phyloP scores from a whole-genome alignment of 441 rosid genomes.

The Gossypium gossypioides region DNA sequence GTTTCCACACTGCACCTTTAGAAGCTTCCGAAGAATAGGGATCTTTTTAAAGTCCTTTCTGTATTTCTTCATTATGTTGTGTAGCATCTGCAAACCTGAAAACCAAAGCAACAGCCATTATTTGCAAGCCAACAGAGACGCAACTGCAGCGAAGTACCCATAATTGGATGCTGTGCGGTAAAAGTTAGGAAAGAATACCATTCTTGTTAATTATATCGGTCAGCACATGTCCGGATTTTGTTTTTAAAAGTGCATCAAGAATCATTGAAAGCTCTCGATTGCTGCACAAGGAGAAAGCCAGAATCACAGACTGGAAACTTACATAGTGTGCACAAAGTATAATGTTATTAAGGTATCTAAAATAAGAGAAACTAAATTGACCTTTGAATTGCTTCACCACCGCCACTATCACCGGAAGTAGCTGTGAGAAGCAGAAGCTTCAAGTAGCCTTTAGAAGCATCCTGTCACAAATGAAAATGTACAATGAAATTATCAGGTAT shows the following conservation, averaged over 20 bases:
- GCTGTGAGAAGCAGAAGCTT: slow-evolving; percentile 95
- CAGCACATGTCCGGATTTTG: slow-evolving; percentile 73
- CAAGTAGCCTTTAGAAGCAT: slow-evolving; percentile 84
- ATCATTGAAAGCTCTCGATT: slow-evolving; percentile 98
- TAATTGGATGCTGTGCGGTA: slow-evolving; percentile 1
- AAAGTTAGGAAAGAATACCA: slow-evolving; percentile 42
- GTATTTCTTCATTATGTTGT: slow-evolving; percentile 89
- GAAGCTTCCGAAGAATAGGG: slow-evolving; percentile 93
- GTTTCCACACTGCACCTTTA: slow-evolving; percentile 53
- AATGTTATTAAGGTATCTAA: slow-evolving; percentile 12
- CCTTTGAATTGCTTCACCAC: slow-evolving; percentile 96
- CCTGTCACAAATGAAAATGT: slow-evolving; percentile 37
- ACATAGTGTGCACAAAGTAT: not conserved
- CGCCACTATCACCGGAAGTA: slow-evolving; percentile 69
- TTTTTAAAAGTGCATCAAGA: slow-evolving; percentile 92
- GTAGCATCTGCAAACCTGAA: slow-evolving; percentile 91
- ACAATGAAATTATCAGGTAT: not conserved
- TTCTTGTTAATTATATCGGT: slow-evolving; percentile 82
- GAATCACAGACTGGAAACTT: slow-evolving; percentile 14
- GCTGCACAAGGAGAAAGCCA: slow-evolving; percentile 41
- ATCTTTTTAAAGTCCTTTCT: slow-evolving; percentile 86
- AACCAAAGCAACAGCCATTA: slow-evolving; percentile 15
- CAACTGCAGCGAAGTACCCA: not conserved
- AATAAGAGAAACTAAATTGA: slow-evolving; percentile 18
- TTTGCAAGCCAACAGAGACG: slow-evolving; percentile 3